Evolutionary conservation across 768 basidiomycete genomes (phyloP).

Genomic region (Daedaleopsis sinensis): DNA sequence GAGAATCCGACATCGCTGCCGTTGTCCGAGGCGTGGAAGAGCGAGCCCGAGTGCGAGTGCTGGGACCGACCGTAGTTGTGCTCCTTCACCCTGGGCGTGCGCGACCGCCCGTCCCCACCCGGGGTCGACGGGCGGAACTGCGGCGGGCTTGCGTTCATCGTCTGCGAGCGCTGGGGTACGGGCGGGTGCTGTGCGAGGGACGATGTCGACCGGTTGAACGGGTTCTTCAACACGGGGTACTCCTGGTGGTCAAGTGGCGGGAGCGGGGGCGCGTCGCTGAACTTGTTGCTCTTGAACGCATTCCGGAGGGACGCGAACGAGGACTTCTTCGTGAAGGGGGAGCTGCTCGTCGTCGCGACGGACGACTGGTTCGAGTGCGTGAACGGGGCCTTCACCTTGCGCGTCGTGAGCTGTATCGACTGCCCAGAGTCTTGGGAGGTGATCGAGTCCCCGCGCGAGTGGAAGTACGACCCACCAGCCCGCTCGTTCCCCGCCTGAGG

Average conservation of each 20-base stretch:
- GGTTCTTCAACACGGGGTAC: slow-evolving; percentile 76
- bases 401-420: slow-evolving; percentile 46
- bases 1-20: slow-evolving; percentile 65
- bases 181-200: slow-evolving; percentile 60
- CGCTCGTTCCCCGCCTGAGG: slow-evolving; percentile 48
- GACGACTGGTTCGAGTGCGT: slow-evolving; percentile 76
- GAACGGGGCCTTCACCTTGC: slow-evolving; percentile 55
- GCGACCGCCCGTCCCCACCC: slow-evolving; percentile 46
- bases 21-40: slow-evolving; percentile 68
- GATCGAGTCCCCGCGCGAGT: slow-evolving; percentile 76
- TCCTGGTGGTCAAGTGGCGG: slow-evolving; percentile 68
- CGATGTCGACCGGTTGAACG: slow-evolving; percentile 81
- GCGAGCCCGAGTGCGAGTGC: slow-evolving; percentile 77
- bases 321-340: slow-evolving; percentile 76
- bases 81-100: slow-evolving; percentile 51
- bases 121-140: slow-evolving; percentile 66
- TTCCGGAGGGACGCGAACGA: slow-evolving; percentile 88
- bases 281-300: slow-evolving; percentile 77
- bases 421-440: slow-evolving; percentile 76
- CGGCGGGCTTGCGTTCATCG: slow-evolving; percentile 51
- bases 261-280: slow-evolving; percentile 61
- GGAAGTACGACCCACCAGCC: slow-evolving; percentile 67
- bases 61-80: slow-evolving; percentile 70
- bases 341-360: slow-evolving; percentile 47
- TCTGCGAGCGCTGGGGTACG: slow-evolving; percentile 36